Conservation (phyloP, 2,329 filamentous ascomycete species). For the Aschersonia sp. region DNA sequence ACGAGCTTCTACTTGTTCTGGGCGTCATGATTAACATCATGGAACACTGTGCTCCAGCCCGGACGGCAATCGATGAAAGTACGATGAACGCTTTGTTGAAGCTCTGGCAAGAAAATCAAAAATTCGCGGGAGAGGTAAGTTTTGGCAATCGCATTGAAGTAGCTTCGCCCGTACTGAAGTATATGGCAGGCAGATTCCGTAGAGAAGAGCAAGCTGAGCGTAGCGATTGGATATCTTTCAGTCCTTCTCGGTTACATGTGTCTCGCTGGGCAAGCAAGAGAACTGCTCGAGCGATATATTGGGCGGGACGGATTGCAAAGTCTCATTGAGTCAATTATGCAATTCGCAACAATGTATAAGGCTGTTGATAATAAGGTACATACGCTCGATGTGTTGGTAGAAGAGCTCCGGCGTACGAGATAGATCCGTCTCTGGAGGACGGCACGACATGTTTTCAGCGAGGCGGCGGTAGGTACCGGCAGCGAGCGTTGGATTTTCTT, state of each 20-base stretch:
- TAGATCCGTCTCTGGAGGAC: background rate
- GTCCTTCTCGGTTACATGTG: slow-evolving; percentile 74
- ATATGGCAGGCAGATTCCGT: slow-evolving; percentile 46
- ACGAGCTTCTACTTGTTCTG: slow-evolving; percentile 62
- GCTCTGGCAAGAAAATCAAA: slow-evolving; percentile 54
- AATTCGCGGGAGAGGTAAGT: slow-evolving; percentile 53
- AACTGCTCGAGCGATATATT: slow-evolving; percentile 26
- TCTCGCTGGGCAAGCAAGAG: slow-evolving; percentile 32
- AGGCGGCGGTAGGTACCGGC: too few relatives aligned
- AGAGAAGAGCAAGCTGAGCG: slow-evolving; percentile 64
- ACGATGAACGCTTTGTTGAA: slow-evolving; percentile 45
- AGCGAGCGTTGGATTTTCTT: background rate
- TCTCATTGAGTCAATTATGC: slow-evolving; percentile 36
- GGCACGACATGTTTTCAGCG: too few relatives aligned
- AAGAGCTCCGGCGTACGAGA: slow-evolving; percentile 15
- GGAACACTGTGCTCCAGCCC: slow-evolving; percentile 56
- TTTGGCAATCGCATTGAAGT: background rate
- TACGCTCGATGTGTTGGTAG: slow-evolving; percentile 23
- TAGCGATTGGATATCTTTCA: slow-evolving; percentile 74
- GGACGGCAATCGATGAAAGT: slow-evolving; percentile 20
- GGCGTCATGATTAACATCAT: slow-evolving; percentile 80
- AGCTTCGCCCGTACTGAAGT: background rate
- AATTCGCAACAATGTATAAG: slow-evolving; percentile 38
- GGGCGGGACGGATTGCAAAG: slow-evolving; percentile 27
- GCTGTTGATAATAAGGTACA: slow-evolving; percentile 29